Base-by-base conservation (phyloP, 768 basidiomycete genomes). In the Chlorophyllum brunneum region DNA sequence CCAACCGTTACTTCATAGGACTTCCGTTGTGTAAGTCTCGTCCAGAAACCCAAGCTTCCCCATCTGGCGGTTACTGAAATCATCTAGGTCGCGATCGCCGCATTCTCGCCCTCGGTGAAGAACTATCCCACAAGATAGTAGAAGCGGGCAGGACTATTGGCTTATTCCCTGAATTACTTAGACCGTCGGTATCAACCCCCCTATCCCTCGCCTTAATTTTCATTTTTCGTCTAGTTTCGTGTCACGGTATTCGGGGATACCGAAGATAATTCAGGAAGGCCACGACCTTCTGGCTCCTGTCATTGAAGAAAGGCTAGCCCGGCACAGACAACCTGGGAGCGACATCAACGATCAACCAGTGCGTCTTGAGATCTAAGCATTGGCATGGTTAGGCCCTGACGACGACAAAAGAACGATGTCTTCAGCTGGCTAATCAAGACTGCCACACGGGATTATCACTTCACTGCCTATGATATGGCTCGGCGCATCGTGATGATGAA, bases 1-100 rank as follows among this genome's bases (percentile, higher is more conserved):
- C 61, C 43, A 78, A 75, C 54, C 70, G 80, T 15, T 36, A 71
- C 0, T 76, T 82, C 42, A 73, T 82, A 2, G 81, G 79, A 0
- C 61, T 70, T 24, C 76, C 77, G 2, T 45, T 76, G 2, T 80
- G 79, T 78, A 41, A n/a, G 71, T 66, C 27, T 10, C 2, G 7
- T 23, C 7, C 29, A 7, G 13, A 18, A 33, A 13, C 15, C 15
- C 5, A 15, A 11, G 8, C 18, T 10, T 33, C 31, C 8, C 33
- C 33, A n/a, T 24, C 47, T 29, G 13, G 20, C 13, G 22, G 6
- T 4, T 11, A n/a, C 26, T 39, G 9, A 29, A 22, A n/a, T n/a
- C n/a, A n/a, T 20, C 9, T 30, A 78, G 77, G 76, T 49, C 68
- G 71, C 3, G 51, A 77, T 43, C 54, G 60, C 8, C 71, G 67